Conservation (phyloP, 2,329 filamentous ascomycete species). For the Coniochaeta sp. region DNA sequence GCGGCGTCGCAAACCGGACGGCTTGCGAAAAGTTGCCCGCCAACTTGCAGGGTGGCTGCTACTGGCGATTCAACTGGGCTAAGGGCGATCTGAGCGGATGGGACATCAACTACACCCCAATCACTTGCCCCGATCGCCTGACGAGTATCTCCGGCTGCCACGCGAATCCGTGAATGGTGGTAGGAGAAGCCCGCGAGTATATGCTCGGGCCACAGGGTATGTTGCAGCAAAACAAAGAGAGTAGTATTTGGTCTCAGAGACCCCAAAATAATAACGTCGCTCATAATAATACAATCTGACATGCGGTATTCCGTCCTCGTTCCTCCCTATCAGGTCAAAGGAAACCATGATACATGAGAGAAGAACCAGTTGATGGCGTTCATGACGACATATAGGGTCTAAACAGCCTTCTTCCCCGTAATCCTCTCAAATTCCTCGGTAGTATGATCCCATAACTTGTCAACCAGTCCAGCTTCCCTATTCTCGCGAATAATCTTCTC, state of each 20-base stretch:
- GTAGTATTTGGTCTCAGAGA: neutral
- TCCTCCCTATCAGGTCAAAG: too few species aligned
- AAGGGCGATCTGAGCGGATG: constrained; percentile 13
- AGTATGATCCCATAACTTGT: constrained; percentile 27
- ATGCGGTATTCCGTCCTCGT: neutral
- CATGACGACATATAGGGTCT: neutral
- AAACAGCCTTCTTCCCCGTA: constrained; percentile 10
- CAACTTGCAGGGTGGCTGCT: constrained; percentile 13
- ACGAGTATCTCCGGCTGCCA: constrained; percentile 10
- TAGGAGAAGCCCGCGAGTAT: neutral
- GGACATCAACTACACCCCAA: constrained; percentile 8
- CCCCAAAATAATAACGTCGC: neutral
- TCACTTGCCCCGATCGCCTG: constrained; percentile 10
- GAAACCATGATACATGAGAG: too few species aligned
- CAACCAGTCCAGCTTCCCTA: constrained; percentile 18
- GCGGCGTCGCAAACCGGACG: constrained; percentile 8
- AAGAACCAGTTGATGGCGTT: too few species aligned
- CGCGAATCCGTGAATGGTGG: neutral
- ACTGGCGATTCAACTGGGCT: constrained; percentile 16
- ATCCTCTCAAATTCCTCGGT: constrained; percentile 25
- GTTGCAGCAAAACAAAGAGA: neutral
- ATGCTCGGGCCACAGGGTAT: neutral
- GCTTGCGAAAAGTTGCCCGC: constrained; percentile 11
- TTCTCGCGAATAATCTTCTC: constrained; percentile 18
- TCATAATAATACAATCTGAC: neutral